Evolutionary conservation across 1,139 yeast species (phyloP), one percentile per base, ranked within the genome.

Genomic region (Geotrichum reessii): DNA sequence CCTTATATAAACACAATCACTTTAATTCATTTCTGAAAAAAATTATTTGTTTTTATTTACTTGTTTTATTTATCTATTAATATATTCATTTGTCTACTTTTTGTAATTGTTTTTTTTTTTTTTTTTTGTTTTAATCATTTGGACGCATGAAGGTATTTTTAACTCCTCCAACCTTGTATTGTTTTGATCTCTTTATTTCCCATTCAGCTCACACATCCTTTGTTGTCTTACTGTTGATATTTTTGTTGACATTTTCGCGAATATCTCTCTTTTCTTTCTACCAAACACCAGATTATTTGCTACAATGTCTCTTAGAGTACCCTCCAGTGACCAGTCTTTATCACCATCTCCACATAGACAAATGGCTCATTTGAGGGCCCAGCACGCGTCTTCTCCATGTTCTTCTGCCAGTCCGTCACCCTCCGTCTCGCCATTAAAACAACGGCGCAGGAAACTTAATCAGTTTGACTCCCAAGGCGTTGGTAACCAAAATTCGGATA

Each of bases 331-430:
- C 49, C 59, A 54, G 14, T 57, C 59, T 6, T 44, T 57, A 6
- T 57, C 59, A 12, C 59, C 59, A 37, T 57, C 59, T 14, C 59
- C 59, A 6, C 59, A 57, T 44, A 19, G 59, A 17, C 59, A 54
- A 40, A 53, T 57, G 54, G 47, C 54, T 17, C 57, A 57, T 40
- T 50, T 53, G 19, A 55, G 59, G 17, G 27, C 44, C 5, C 54
- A 53, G 22, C 54, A 55, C 40, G 52, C 55, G 51, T 24, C 54
- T 6, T 55, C 58, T 4, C 58, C 58, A 9, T 46, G 58, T 46
- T 55, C 59, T 7, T 50, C 54, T 12, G 31, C 54, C 22, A 49
- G 57, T 12, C 59, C 59, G 12, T 57, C 59, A 6, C 59, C 59
- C 4, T 42, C 55, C 19, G 33, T 54, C 31, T 50, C 59, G 9